Evolutionary conservation across 345 rosid species (phyloP).

Genomic region (Populus euphratica): DNA sequence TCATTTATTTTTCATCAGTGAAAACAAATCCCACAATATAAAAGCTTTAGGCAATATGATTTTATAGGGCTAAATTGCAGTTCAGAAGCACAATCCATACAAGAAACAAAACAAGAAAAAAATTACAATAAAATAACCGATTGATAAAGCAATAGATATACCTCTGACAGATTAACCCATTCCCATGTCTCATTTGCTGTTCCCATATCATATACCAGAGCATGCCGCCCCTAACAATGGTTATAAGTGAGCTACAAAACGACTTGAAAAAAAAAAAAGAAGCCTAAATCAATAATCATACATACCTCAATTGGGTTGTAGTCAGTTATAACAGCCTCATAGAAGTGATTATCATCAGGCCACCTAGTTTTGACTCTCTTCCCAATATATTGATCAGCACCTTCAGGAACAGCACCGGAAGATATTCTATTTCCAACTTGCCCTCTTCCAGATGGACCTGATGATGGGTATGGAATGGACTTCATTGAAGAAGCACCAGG

Average conservation of each 20-base stretch:
- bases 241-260: conserved; percentile 3
- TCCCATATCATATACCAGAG: conserved; percentile 77
- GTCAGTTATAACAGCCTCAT: conserved; percentile 78
- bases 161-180: conserved; percentile 91
- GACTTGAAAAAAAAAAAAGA: neutral
- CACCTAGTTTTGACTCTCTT: conserved; percentile 75
- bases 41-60: neutral
- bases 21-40: neutral
- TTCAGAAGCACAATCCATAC: neutral
- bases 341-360: conserved; percentile 94
- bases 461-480: conserved; percentile 47
- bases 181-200: conserved; percentile 81
- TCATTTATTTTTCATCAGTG: neutral
- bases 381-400: conserved; percentile 54
- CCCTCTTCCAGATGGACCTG: conserved; percentile 59
- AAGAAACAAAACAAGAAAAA: neutral
- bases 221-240: conserved; percentile 64
- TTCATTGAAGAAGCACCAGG: conserved; percentile 63
- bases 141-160: conserved; percentile 18
- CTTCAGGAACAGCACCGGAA: conserved; percentile 44
- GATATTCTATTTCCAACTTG: conserved; percentile 53
- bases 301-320: conserved; percentile 58
- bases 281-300: conserved; percentile 19
- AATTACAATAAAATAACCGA: neutral
- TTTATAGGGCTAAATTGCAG: neutral